Evolutionary conservation across 345 rosid genomes (phyloP).

Genomic region (Limnanthes douglasii): DNA sequence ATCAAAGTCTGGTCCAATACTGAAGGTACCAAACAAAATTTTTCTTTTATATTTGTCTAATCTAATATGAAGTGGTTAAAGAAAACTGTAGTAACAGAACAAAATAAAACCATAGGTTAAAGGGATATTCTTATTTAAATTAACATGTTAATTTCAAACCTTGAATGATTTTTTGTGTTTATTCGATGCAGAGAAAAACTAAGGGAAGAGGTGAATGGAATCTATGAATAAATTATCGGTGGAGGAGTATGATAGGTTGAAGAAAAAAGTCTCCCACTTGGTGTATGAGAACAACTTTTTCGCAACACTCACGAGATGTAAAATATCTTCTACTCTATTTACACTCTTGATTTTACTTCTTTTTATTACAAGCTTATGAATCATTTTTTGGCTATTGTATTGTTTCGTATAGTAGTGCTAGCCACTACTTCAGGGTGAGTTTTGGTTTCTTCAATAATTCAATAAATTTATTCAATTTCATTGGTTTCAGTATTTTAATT

Average conservation of each 20-base stretch:
- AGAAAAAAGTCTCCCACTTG: slow-evolving; percentile 96
- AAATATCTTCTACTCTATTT: too few relatives aligned
- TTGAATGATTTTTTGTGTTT: too few relatives aligned
- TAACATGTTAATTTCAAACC: too few relatives aligned
- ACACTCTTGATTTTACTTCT: slow-evolving; percentile 8
- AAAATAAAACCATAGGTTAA: too few relatives aligned
- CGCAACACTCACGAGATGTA: slow-evolving; percentile 80
- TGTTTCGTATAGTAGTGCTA: slow-evolving; percentile 27
- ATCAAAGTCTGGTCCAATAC: slow-evolving; percentile 99
- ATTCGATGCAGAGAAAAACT: slow-evolving; percentile 98
- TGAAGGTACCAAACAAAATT: slow-evolving; percentile 41
- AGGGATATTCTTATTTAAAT: too few relatives aligned
- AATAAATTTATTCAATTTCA: too few relatives aligned
- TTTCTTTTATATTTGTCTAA: slow-evolving; percentile 5
- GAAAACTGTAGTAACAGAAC: too few relatives aligned
- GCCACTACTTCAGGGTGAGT: slow-evolving; percentile 89
- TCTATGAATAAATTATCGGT: slow-evolving; percentile 96
- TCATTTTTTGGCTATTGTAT: slow-evolving; percentile 1
- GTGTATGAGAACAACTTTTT: slow-evolving; percentile 86
- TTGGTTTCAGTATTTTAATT: too few relatives aligned
- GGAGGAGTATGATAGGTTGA: slow-evolving; percentile 98
- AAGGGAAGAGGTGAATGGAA: slow-evolving; percentile 78
- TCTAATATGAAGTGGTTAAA: too few relatives aligned
- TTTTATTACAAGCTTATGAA: slow-evolving; percentile 2
- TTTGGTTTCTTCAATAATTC: slow-evolving; percentile 1